Evolutionary conservation across 176 grass and related monocot species (phyloP).

Genomic region (Phoenix roebelenii): DNA sequence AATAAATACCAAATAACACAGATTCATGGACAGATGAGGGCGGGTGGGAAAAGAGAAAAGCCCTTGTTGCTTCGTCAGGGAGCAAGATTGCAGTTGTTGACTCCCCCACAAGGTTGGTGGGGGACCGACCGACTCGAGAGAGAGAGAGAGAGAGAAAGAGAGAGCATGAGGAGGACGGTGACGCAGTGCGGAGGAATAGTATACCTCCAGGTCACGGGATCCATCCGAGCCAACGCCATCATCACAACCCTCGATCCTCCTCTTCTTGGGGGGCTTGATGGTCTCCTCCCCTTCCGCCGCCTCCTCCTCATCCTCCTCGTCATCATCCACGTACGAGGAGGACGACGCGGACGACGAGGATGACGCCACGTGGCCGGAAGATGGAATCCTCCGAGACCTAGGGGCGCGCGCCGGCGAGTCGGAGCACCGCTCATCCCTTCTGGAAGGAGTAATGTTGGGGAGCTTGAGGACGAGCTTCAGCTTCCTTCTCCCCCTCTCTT

Average conservation of each 20-base stretch:
- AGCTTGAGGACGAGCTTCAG: conserved; percentile 83
- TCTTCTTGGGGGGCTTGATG: conserved; percentile 86
- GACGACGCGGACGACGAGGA: conserved; percentile 20
- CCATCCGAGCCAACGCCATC: conserved; percentile 10
- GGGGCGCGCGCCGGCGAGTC: conserved; percentile 8
- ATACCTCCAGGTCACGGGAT: conserved; percentile 35
- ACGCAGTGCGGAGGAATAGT: conserved; percentile 5
- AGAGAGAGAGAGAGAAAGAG: conserved; percentile 18
- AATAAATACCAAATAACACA: too few species aligned
- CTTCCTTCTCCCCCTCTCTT: conserved; percentile 34
- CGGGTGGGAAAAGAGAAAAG: too few species aligned
- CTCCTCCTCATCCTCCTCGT: conserved; percentile 23
- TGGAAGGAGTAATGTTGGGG: conserved; percentile 26
- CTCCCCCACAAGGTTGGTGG: too few species aligned
- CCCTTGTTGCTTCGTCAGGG: too few species aligned
- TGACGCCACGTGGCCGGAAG: background rate
- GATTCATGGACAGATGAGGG: too few species aligned
- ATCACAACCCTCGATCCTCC: conserved; percentile 50
- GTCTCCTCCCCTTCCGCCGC: conserved; percentile 49
- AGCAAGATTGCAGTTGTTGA: too few species aligned
- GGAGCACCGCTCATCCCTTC: background rate
- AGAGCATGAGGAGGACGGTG: background rate
- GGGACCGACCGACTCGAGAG: background rate
- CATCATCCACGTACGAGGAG: conserved; percentile 32
- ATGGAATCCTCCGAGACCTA: background rate